These are phyloP conservation scores for Hericium alpestre DNA, from an alignment of 768 basidiomycete species.

Conservation along the genomic window DNA sequence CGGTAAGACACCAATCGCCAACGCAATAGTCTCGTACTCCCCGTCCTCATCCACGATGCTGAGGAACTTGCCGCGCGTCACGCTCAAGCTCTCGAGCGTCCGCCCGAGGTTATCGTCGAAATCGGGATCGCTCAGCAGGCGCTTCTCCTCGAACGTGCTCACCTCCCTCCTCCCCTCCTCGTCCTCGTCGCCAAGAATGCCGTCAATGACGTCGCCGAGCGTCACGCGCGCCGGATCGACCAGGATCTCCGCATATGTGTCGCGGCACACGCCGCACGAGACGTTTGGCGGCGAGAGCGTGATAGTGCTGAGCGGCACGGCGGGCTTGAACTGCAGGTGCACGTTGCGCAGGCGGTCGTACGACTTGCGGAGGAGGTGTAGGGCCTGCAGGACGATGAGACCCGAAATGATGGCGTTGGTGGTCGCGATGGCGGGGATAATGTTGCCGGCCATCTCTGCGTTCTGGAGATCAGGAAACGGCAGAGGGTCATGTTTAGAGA, in stretches of 20 bases:
- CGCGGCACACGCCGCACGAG: constrained; percentile 76
- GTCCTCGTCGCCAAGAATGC: constrained; percentile 44
- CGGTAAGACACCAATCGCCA: constrained; percentile 64
- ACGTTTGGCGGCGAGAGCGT: constrained; percentile 60
- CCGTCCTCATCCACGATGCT: constrained; percentile 85
- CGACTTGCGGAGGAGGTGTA: constrained; percentile 67
- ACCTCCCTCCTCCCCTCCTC: constrained; percentile 24
- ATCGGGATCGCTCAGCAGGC: constrained; percentile 85
- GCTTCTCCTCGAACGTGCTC: constrained; percentile 80
- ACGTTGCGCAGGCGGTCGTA: constrained; percentile 60
- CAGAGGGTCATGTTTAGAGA: background rate
- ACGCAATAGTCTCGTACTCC: constrained; percentile 56
- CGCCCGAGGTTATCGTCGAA: constrained; percentile 82
- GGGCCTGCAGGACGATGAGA: constrained; percentile 84
- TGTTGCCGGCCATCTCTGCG: constrained; percentile 97
- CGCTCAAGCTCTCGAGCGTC: constrained; percentile 72
- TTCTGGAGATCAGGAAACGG: background rate
- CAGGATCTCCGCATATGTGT: constrained; percentile 63
- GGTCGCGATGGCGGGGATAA: constrained; percentile 97
- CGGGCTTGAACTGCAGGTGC: constrained; percentile 67
- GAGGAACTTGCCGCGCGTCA: constrained; percentile 78
- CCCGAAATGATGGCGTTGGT: constrained; percentile 97
- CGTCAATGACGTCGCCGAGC: constrained; percentile 62
- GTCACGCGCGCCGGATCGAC: constrained; percentile 65
- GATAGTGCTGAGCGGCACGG: constrained; percentile 67